Percentiles rank a stretch among this genome's conserved stretches.
Evolutionary conservation across 2,329 filamentous ascomycete species (phyloP).

Genomic region (Aspergillus niger): DNA sequence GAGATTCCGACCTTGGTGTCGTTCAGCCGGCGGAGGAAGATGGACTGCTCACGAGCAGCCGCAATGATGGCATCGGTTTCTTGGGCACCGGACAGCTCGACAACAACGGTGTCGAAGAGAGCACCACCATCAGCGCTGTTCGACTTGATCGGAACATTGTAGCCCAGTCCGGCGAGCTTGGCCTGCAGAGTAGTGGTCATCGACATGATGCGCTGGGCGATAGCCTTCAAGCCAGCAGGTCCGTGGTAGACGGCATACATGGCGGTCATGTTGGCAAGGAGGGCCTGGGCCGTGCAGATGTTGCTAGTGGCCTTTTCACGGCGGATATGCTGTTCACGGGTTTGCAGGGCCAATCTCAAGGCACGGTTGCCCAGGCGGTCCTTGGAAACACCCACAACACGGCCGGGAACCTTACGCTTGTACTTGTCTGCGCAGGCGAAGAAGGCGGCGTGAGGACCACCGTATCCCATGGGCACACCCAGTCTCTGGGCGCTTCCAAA

Average conservation of each 20-base stretch:
- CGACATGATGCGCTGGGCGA: slow-evolving; percentile 75
- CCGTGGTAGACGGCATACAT: slow-evolving; percentile 96
- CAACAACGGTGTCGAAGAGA: slow-evolving; percentile 78
- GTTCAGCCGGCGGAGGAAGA: slow-evolving; percentile 66
- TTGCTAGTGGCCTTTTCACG: slow-evolving; percentile 97
- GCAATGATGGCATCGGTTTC: slow-evolving; percentile 55
- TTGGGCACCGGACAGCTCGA: slow-evolving; percentile 58
- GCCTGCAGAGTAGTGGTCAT: slow-evolving; percentile 70
- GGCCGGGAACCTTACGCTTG: slow-evolving; percentile 92
- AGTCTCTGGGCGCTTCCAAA: slow-evolving; percentile 92
- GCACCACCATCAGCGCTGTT: slow-evolving; percentile 59
- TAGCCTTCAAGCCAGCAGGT: slow-evolving; percentile 76
- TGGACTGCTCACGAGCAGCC: slow-evolving; percentile 53
- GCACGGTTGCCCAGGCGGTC: slow-evolving; percentile 81
- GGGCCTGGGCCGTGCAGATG: slow-evolving; percentile 91
- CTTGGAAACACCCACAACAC: slow-evolving; percentile 87
- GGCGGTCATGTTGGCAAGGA: slow-evolving; percentile 93
- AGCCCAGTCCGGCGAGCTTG: slow-evolving; percentile 64
- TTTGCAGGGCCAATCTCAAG: slow-evolving; percentile 83
- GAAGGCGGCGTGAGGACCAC: slow-evolving; percentile 95
- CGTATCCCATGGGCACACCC: slow-evolving; percentile 87
- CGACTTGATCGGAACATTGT: slow-evolving; percentile 61
- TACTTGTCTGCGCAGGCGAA: slow-evolving; percentile 88
- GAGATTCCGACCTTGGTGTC: slow-evolving; percentile 69
- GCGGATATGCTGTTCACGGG: slow-evolving; percentile 92